Conservation (phyloP, 2,329 filamentous ascomycete species). For the Penicillium olsonii region DNA sequence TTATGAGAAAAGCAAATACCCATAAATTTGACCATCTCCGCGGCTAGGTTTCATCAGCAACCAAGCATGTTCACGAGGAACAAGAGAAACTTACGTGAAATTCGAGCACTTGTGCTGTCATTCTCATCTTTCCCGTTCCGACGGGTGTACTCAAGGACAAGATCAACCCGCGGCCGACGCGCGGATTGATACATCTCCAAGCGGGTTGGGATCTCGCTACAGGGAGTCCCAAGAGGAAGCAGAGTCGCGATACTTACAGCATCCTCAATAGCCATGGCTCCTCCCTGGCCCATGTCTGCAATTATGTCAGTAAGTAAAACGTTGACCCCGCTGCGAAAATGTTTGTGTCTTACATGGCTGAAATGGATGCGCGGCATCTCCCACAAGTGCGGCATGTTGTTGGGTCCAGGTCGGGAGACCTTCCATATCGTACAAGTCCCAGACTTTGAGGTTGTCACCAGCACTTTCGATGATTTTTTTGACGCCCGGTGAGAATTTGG, state of each 20-base stretch:
- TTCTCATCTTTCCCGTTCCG: slow-evolving; percentile 27
- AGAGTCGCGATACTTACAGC: slow-evolving; percentile 30
- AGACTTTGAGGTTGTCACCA: slow-evolving; percentile 53
- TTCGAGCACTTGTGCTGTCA: slow-evolving; percentile 11
- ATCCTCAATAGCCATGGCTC: slow-evolving; percentile 37
- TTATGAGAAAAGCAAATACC: slow-evolving; percentile 24
- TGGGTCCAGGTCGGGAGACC: slow-evolving; percentile 57
- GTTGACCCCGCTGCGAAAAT: background rate
- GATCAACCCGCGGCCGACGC: slow-evolving; percentile 23
- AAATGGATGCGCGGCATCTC: slow-evolving; percentile 69
- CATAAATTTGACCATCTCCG: slow-evolving; percentile 26
- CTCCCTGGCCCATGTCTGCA: slow-evolving; percentile 33
- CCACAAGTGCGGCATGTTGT: slow-evolving; percentile 57
- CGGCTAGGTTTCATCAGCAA: slow-evolving; percentile 11
- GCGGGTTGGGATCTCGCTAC: slow-evolving; percentile 16
- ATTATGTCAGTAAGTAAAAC: background rate
- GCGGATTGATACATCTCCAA: slow-evolving; percentile 22
- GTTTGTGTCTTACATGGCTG: slow-evolving; percentile 45
- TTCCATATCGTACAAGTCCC: slow-evolving; percentile 64
- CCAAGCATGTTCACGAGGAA: background rate
- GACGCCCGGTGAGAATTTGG: slow-evolving; percentile 19
- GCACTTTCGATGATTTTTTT: slow-evolving; percentile 32
- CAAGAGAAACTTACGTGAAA: slow-evolving; percentile 16
- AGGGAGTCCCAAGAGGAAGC: slow-evolving; percentile 20
- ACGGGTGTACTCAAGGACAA: slow-evolving; percentile 21